A percentile compares a stretch with the other conserved stretches of the same genome.
Evolutionary conservation across 2,329 filamentous ascomycete genomes (phyloP).

Genomic region (Colletotrichum liaoningense): DNA sequence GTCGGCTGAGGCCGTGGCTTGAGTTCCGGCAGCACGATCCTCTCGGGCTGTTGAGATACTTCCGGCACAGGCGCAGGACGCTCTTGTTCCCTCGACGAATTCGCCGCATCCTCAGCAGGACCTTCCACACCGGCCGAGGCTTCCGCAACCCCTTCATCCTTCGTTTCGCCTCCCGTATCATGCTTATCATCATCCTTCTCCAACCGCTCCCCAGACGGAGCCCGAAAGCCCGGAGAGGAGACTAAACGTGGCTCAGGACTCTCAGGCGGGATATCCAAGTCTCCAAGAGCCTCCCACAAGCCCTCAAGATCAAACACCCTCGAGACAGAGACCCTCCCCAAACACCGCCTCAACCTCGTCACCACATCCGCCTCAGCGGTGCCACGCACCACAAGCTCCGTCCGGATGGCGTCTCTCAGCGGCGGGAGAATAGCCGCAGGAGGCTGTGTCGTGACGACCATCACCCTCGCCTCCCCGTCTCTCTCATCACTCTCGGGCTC

Average conservation of each 20-base stretch:
- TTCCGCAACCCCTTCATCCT: background rate
- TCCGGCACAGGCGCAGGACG: background rate
- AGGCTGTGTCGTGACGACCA: constrained; percentile 63
- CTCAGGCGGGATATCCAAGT: constrained; percentile 51
- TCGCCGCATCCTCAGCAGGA: background rate
- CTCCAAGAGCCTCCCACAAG: constrained; percentile 65
- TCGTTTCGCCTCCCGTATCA: background rate
- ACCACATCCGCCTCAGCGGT: constrained; percentile 35
- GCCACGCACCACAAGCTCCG: constrained; percentile 44
- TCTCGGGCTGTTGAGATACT: background rate
- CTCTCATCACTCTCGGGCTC: constrained; percentile 16
- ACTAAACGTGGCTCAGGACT: background rate
- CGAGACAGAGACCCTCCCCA: constrained; percentile 65
- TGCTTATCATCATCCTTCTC: constrained; percentile 5
- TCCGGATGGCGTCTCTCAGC: constrained; percentile 53
- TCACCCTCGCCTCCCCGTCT: constrained; percentile 41
- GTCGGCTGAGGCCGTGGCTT: background rate
- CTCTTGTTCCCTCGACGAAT: background rate
- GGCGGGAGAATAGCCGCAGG: constrained; percentile 51
- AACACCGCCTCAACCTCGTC: constrained; percentile 46
- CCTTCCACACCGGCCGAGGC: background rate
- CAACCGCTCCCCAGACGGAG: background rate
- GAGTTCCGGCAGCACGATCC: constrained; percentile 22
- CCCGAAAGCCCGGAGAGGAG: background rate
- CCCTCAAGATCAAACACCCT: constrained; percentile 70